Conservation (phyloP, 129 eudicot species). For the Silybum marianum region DNA sequence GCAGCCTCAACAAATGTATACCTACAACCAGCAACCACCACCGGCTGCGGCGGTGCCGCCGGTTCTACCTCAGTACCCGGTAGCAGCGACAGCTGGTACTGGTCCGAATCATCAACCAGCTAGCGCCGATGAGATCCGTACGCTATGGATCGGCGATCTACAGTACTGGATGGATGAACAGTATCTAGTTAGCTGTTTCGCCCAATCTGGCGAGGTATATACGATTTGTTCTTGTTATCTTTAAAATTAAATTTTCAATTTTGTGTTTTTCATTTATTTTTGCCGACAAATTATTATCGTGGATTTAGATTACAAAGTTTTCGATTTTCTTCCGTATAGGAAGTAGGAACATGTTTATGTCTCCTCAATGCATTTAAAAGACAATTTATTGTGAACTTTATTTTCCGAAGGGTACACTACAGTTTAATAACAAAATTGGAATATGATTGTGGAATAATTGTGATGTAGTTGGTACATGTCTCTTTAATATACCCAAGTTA, state of each 20-base stretch:
- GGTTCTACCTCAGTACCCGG: conserved; percentile 19
- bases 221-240: not conserved
- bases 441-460: not conserved
- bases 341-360: not conserved
- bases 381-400: not conserved
- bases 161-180: conserved; percentile 81
- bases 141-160: conserved; percentile 81
- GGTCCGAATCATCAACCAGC: conserved; percentile 36
- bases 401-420: not conserved
- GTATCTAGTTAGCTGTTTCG: conserved; percentile 43
- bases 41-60: conserved; percentile 36
- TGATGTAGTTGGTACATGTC: not conserved
- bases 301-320: not conserved
- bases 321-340: not conserved
- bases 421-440: not conserved
- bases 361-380: not conserved
- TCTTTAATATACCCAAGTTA: not conserved
- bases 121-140: conserved; percentile 50
- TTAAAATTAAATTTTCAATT: not conserved
- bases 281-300: not conserved
- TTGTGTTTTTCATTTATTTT: not conserved
- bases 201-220: conserved; percentile 55
- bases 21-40: conserved; percentile 44
- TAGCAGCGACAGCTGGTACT: conserved; percentile 26
- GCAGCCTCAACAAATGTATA: conserved; percentile 28